phyloP scores from a whole-genome alignment of 2,329 filamentous ascomycete species.

The Aspergillus bombycis region DNA sequence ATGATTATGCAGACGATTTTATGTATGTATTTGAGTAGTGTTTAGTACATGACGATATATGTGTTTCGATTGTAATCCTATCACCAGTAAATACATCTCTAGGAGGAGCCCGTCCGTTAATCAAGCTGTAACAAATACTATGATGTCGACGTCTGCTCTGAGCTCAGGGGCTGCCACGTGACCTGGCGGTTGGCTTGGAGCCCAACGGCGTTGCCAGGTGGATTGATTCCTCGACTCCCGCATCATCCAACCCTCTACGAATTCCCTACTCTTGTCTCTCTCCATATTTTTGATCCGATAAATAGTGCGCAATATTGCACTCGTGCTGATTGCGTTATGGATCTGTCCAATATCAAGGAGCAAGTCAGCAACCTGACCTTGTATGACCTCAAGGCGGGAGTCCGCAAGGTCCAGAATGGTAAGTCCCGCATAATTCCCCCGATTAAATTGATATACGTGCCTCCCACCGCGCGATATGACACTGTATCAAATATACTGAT shows the following conservation, averaged over 20 bases:
- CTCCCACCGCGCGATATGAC: background rate
- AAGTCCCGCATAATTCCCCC: conserved; percentile 31
- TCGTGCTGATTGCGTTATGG: conserved; percentile 60
- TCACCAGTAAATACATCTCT: background rate
- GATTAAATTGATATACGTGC: background rate
- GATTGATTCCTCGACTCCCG: conserved; percentile 23
- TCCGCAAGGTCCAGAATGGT: conserved; percentile 98
- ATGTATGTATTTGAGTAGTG: conserved; percentile 25
- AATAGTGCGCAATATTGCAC: conserved; percentile 16
- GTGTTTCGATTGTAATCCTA: background rate
- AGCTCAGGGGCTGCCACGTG: conserved; percentile 38
- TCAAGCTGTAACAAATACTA: conserved; percentile 1
- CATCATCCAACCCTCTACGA: conserved; percentile 1
- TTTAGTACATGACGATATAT: conserved; percentile 14
- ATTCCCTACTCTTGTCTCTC: conserved; percentile 3
- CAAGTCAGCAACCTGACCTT: conserved; percentile 89
- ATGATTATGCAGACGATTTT: conserved; percentile 25
- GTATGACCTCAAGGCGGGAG: conserved; percentile 93
- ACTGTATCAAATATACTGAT: conserved; percentile 8
- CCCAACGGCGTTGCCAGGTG: conserved; percentile 30
- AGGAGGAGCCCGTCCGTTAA: background rate
- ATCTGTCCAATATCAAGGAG: conserved; percentile 81
- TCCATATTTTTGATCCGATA: conserved; percentile 11
- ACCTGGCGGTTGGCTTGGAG: conserved; percentile 20
- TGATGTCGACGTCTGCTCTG: background rate